Base-by-base conservation (phyloP, 2,329 filamentous ascomycete genomes). In the Claviceps monticola region DNA sequence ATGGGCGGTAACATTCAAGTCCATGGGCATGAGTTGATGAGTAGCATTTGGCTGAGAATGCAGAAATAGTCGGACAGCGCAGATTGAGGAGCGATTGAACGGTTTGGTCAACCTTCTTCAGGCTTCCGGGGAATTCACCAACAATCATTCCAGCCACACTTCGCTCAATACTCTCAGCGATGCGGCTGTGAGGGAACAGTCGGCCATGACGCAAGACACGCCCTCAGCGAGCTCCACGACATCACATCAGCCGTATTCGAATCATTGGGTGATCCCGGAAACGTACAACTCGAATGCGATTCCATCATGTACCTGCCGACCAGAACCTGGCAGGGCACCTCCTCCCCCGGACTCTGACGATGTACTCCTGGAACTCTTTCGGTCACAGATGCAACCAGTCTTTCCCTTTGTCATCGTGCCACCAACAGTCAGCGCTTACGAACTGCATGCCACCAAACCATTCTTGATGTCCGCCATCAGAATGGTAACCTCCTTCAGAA, bases 331-430 rank as follows among this genome's bases (percentile, higher is more conserved):
- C 14, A 66, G 68, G 42, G 65, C 64, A 0, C 68, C 66, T 2
- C 62, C 65, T 4, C 68, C 64, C 0, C 69, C 69, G 2, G 71
- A 73, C 46, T 63, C 72, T 0, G 74, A 78, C 48, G 70, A 75
- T 6, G 64, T 62, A 0, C 65, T 76, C 5, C 56, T 78, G 21
- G 64, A 67, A 7, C 66, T 68, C 17, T 78, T 74, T 57, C 66
- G 69, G 14, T 64, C 61, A 4, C 63, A 71, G 43, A 59, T 77
- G 19, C 69, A 68, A 45, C 67, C 68, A 0, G 57, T 69, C 1
- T 71, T 71, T 37, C 75, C 75, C 0, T 76, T 78, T 39, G 73
- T 78, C 5, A 56, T 71, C 7, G 56, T 78, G 2, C 68, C 70
- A 0, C 56, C 61, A 0, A 58, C 57, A 1, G 62, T 67, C 1